Percentiles rank a stretch among this genome's conserved stretches.
Conservation (phyloP, 495 filamentous ascomycete genomes). For the Aspergillus haitiensis region DNA sequence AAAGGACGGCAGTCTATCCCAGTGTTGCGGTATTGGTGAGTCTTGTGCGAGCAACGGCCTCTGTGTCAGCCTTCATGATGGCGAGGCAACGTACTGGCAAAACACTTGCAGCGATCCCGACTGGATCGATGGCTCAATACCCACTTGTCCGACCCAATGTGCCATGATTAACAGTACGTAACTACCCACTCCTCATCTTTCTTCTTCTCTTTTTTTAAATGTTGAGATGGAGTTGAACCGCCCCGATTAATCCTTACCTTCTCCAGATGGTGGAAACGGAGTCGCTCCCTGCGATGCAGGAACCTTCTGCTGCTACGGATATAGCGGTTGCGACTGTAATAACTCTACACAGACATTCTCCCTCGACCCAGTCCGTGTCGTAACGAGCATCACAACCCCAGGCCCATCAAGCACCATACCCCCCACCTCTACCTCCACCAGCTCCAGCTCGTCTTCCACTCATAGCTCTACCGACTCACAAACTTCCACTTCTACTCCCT, state of each 20-base stretch:
- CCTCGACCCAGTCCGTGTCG: not conserved
- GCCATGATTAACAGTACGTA: not conserved
- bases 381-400: not conserved
- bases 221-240: not conserved
- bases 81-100: not conserved
- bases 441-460: not conserved
- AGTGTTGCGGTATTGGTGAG: constrained; percentile 1
- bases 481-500: not conserved
- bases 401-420: not conserved
- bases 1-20: not conserved
- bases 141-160: not conserved
- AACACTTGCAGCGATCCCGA: constrained; percentile 2
- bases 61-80: not conserved
- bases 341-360: not conserved
- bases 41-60: constrained; percentile 6
- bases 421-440: not conserved
- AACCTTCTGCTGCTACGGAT: constrained; percentile 4
- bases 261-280: constrained; percentile 3
- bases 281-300: not conserved
- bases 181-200: not conserved
- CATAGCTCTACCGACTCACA: not conserved
- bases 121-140: not conserved
- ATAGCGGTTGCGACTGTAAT: constrained; percentile 1
- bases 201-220: too few relatives aligned
- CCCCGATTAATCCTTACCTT: not conserved